Conservation (phyloP, 495 filamentous ascomycete species). For the Alectoria sarmentosa region DNA sequence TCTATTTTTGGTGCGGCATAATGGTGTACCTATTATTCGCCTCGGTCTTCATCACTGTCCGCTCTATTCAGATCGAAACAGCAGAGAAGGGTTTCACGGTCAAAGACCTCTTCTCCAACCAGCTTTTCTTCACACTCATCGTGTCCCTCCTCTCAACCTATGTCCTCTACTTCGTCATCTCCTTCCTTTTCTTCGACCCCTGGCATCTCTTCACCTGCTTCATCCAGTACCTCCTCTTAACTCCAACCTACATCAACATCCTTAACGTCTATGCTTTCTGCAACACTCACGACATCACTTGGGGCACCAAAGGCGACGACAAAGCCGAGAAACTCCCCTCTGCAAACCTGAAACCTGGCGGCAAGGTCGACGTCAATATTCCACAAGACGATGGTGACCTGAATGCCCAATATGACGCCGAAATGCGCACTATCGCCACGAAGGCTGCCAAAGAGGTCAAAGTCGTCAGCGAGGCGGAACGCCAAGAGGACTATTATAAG, state of each 20-base stretch:
- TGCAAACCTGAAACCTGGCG: conserved; percentile 78
- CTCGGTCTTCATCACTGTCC: conserved; percentile 88
- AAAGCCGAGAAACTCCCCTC: conserved; percentile 75
- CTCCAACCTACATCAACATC: conserved; percentile 92
- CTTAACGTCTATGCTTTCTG: conserved; percentile 98
- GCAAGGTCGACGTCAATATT: conserved; percentile 89
- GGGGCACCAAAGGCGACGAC: conserved; percentile 95
- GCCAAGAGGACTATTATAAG: conserved; percentile 97
- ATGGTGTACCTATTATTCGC: conserved; percentile 96
- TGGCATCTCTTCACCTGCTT: conserved; percentile 99
- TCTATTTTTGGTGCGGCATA: conserved; percentile 92
- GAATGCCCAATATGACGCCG: conserved; percentile 89
- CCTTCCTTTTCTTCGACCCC: conserved; percentile 93
- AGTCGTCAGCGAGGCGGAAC: conserved; percentile 55
- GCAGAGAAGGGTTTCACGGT: conserved; percentile 50
- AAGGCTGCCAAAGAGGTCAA: conserved; percentile 60
- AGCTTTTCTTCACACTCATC: conserved; percentile 88
- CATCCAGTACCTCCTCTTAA: conserved; percentile 92
- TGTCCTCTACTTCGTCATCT: conserved; percentile 85
- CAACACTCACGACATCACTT: conserved; percentile 95
- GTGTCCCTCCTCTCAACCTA: conserved; percentile 89
- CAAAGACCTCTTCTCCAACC: conserved; percentile 70
- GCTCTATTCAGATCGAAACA: conserved; percentile 66
- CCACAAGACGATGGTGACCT: conserved; percentile 80
- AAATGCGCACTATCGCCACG: conserved; percentile 68